Evolutionary conservation across 2,329 filamentous ascomycete genomes (phyloP), one percentile per base, ranked within the genome.

Genomic region (Ambrosiella cleistominuta): DNA sequence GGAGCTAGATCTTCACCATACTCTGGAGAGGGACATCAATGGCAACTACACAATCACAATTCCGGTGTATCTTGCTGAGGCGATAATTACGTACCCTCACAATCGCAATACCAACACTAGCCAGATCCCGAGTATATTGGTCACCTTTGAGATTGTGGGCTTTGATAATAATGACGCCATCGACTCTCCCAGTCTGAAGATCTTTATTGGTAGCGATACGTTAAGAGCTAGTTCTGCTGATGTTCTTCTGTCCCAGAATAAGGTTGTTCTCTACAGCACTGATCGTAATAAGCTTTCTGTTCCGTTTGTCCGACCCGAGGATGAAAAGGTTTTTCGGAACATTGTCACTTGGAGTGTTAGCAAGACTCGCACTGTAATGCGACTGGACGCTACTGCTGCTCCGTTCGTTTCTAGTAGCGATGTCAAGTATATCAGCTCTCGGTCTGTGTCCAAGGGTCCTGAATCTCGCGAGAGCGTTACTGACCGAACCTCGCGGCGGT

Each of bases 301-400:
- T 39, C 93, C 93, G 1, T 85, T 98, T 63, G 89, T 95, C 45
- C 82, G 93, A 36, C 93, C 93, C 0, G 93, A 97, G 68, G 85
- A 95, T 64, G 88, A 95, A 59, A 75, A 74, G 2, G 71, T 81
- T 0, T 97, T 94, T 72, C 93, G 86, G 64, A 79, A 83, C 64
- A 76, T 97, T 54, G 81, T 74, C 64, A 89, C 85, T 1, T 75
- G 75, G 47, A 78, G 76, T 60, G 62, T 76, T 0, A 78, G 77
- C 61, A 80, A 74, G 66, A 75, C 75, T 6, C 81, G 77, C 63
- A 69, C 83, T 36, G 83, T 83, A 6, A 57, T 75, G 7, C 80
- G 78, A 62, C 70, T 83, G 36, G 83, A 84, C 50, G 62, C 62
- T 39, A 58, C 57, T 7, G 72, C 72, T 2, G 65, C 70, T 0